Evolutionary conservation across 2,329 filamentous ascomycete species (phyloP), one percentile per base, ranked within the genome.

Genomic region (Pseudocercospora musae): DNA sequence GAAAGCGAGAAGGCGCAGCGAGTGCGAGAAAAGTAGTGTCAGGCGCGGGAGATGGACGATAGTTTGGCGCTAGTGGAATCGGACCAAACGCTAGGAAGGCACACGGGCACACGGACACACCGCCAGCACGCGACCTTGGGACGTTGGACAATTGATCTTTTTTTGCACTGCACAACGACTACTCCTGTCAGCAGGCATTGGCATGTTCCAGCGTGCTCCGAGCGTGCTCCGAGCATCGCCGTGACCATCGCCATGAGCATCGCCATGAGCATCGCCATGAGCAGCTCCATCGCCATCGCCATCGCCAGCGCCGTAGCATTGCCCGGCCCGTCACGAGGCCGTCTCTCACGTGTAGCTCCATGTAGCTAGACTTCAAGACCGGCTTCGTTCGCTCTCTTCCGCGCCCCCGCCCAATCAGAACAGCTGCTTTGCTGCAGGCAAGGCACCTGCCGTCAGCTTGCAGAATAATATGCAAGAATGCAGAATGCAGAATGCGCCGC

Each of bases 11-110:
- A 57, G 23, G 2, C n/a, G 33, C 18, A n/a, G 18, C 23, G 33
- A 40, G 46, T 18, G 6, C 20, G 23, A 31, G 48, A 52, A 52
- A 53, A 40, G 48, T 37, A 57, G 13, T 57, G 13, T n/a, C 40
- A 44, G 20, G 48, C 23, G 13, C 20, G 25, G 21, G 7, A 52
- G 15, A n/a, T 29, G 48, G 48, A 25, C n/a, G 9, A 46, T 27
- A 52, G 49, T 37, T 62, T 42, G 33, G 50, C 49, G 60, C 60
- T 55, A 62, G 18, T n/a, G 6, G 23, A 50, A 18, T n/a, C 48
- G 48, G 44, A 11, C 23, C 44, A 21, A 48, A 48, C 44, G 44
- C 44, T 25, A 48, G n/a, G n/a, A n/a, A n/a, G n/a, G n/a, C n/a
- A n/a, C n/a, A n/a, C n/a, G n/a, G n/a, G n/a, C n/a, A n/a, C n/a